phyloP scores from a whole-genome alignment of 345 rosid species.

The Hibiscus syriacus region DNA sequence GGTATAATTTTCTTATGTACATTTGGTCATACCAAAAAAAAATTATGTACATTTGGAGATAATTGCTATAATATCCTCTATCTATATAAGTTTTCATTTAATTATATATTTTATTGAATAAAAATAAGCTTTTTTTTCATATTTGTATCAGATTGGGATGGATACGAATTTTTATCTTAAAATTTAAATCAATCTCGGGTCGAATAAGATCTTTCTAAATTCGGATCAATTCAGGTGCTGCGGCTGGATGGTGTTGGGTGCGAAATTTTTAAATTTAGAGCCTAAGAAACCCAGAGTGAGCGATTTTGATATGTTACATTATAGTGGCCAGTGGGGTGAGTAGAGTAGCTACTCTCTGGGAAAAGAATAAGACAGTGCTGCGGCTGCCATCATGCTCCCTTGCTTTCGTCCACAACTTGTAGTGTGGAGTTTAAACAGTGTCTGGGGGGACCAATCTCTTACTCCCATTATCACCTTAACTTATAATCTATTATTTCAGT shows the following conservation, averaged over 20 bases:
- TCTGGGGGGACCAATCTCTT: conserved; percentile 5
- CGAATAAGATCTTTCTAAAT: no score
- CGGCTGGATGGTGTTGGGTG: not conserved
- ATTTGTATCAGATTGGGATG: no score
- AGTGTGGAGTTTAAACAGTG: not conserved
- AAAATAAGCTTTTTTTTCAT: no score
- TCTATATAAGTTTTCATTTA: no score
- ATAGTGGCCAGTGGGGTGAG: not conserved
- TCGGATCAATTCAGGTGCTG: no score
- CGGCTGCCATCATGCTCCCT: not conserved
- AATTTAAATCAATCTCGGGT: no score
- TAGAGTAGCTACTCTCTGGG: not conserved
- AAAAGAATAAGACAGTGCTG: not conserved
- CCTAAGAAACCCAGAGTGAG: not conserved
- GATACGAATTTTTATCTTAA: no score
- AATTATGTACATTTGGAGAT: no score
- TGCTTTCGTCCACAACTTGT: conserved; percentile 2
- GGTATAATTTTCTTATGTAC: no score
- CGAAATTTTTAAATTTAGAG: not conserved
- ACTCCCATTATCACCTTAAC: not conserved
- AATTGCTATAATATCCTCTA: no score
- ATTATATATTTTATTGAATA: no score
- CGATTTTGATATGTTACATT: not conserved
- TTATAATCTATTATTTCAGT: not conserved
- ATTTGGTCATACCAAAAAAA: no score